Base-by-base conservation (phyloP, 768 basidiomycete species). In the Piloderma croceum region DNA sequence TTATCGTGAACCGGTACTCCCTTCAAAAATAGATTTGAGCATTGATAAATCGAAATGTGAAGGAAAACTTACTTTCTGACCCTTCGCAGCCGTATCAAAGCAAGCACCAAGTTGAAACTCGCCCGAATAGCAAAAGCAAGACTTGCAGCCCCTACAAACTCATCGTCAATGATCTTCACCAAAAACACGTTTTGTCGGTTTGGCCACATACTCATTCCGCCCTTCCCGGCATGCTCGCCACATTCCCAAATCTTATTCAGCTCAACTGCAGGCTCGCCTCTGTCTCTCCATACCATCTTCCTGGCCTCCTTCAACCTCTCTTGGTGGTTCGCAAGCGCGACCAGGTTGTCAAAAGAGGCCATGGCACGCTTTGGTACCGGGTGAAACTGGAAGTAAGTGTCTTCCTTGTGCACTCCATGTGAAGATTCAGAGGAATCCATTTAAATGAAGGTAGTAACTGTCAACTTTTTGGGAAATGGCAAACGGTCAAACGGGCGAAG, bases 51-150 rank as follows among this genome's bases (percentile, higher is more conserved):
- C 13, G 9, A 27, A 34, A 35, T 6, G 37, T 23, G 35, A 6
- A 27, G 18, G 10, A 18, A 25, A 12, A 53, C 74, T 48, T 43
- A 90, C 90, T 72, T 79, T 34, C 81, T 74, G 1, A 81, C 68
- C 34, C 63, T 73, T 18, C 83, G 74, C 10, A 89, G 74, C 23
- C 84, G 71, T 38, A 92, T 74, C n/a, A 89, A 59, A 5, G 83
- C 74, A 7, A 96, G 60, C 9, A 91, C 76, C 11, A 93, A 56
- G 55, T 91, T 96, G 20, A 98, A 71, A 17, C 81, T 80, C 0
- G 90, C 84, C 17, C 93, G 75, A 24, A 94, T 81, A 24, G 76
- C 76, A 48, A 88, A 90, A 1, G 84, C 91, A 13, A 97, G 68
- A 0, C 79, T 60, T 11, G 81, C 85, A 18, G 93, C 86, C 42